Conservation (phyloP, 2,329 filamentous ascomycete species). For the Scedosporium aurantiacum region DNA sequence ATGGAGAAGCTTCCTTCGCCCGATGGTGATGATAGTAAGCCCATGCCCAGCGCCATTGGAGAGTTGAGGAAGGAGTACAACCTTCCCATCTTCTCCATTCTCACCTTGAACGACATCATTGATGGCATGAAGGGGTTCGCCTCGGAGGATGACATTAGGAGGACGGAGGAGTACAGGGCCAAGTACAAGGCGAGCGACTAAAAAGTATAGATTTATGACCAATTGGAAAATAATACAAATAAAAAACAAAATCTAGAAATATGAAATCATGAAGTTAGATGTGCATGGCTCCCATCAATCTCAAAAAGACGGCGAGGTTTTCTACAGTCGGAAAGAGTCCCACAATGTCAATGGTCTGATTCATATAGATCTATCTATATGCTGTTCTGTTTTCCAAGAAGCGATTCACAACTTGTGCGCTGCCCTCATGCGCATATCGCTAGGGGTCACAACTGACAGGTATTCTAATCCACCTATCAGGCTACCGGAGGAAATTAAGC, state of each 20-base stretch:
- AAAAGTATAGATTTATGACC: neutral
- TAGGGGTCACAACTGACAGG: too few relatives aligned
- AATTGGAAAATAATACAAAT: neutral
- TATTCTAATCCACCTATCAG: too few relatives aligned
- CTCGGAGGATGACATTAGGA: conserved; percentile 50
- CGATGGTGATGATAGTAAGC: conserved; percentile 56
- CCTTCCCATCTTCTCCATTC: conserved; percentile 72
- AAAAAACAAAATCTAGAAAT: neutral
- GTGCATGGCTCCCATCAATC: too few relatives aligned
- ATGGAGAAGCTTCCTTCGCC: conserved; percentile 65
- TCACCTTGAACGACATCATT: conserved; percentile 77
- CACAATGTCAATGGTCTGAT: too few relatives aligned
- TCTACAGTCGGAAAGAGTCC: too few relatives aligned
- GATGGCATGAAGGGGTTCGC: conserved; percentile 52
- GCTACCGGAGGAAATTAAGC: neutral
- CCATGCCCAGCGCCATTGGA: conserved; percentile 70
- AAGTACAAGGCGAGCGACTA: conserved; percentile 52
- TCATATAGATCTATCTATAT: too few relatives aligned
- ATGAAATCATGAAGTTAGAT: neutral
- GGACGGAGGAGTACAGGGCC: conserved; percentile 62
- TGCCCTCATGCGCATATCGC: too few relatives aligned
- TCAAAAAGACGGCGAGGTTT: too few relatives aligned
- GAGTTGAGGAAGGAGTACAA: conserved; percentile 74
- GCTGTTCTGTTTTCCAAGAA: too few relatives aligned
- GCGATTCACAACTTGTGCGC: too few relatives aligned